These are phyloP conservation scores for Cadophora gregata DNA, from an alignment of 2,329 filamentous ascomycete genomes.

Conservation along the genomic window DNA sequence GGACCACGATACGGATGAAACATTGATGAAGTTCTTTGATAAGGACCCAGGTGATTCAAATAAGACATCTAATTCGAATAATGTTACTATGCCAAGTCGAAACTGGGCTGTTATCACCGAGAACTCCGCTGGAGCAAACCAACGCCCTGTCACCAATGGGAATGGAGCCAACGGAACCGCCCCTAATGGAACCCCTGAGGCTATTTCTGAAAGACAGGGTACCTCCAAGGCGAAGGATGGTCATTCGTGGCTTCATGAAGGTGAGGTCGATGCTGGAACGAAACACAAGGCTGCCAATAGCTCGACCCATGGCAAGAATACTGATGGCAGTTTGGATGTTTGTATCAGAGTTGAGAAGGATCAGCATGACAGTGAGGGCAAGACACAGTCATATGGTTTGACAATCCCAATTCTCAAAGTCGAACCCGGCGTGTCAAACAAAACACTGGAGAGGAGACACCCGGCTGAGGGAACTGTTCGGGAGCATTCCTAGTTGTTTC, in stretches of 20 bases:
- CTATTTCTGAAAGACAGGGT: constrained; percentile 29
- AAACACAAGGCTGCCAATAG: constrained; percentile 72
- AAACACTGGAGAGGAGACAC: constrained; percentile 33
- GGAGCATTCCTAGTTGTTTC: background rate
- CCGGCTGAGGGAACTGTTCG: constrained; percentile 20
- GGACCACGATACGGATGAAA: constrained; percentile 81
- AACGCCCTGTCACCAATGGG: constrained; percentile 48
- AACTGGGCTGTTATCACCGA: constrained; percentile 94
- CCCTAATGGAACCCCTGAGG: constrained; percentile 16
- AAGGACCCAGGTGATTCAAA: constrained; percentile 79
- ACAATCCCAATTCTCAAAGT: constrained; percentile 67
- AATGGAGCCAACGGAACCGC: constrained; percentile 23
- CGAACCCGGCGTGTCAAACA: constrained; percentile 28
- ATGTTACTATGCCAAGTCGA: constrained; percentile 87
- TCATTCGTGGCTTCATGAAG: constrained; percentile 73
- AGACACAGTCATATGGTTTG: constrained; percentile 82
- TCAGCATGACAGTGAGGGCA: constrained; percentile 79
- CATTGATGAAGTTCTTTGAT: constrained; percentile 90
- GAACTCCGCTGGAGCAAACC: constrained; percentile 67
- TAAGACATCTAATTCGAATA: constrained; percentile 79
- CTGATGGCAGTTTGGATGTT: constrained; percentile 75
- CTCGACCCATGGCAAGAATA: constrained; percentile 58
- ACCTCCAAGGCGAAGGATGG: constrained; percentile 62
- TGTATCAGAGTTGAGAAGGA: constrained; percentile 87
- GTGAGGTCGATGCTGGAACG: constrained; percentile 81